A percentile compares a stretch with the other conserved stretches of the same genome.
These are phyloP conservation scores for Fomitopsis serialis DNA, from an alignment of 768 basidiomycete species.

Conservation along the genomic window DNA sequence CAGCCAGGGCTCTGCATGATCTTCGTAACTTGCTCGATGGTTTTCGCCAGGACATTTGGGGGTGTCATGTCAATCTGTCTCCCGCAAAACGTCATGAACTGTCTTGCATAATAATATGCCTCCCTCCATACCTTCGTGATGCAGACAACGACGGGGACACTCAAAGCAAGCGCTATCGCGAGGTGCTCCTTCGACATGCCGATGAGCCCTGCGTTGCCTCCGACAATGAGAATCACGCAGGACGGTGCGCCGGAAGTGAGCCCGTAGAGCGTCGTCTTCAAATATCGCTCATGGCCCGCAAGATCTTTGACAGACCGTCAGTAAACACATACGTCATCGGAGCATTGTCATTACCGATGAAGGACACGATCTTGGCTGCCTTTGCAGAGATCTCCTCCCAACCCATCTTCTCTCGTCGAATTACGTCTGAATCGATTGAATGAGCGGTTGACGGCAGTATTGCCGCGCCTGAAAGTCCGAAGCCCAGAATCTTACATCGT, in stretches of 20 bases:
- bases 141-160: constrained; percentile 89
- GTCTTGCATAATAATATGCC: neutral
- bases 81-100: neutral
- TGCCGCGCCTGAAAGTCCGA: constrained; percentile 68
- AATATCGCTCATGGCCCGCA: constrained; percentile 91
- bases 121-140: constrained; percentile 75
- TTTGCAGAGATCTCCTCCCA: constrained; percentile 94
- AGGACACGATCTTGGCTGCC: constrained; percentile 90
- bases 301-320: constrained; percentile 49
- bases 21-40: constrained; percentile 87
- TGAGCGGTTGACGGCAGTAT: constrained; percentile 66
- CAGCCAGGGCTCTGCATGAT: constrained; percentile 92
- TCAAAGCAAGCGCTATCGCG: constrained; percentile 89
- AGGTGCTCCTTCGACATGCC: constrained; percentile 96
- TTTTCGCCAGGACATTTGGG: constrained; percentile 84
- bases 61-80: constrained; percentile 96
- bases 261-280: constrained; percentile 92
- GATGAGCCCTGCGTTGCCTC: constrained; percentile 88
- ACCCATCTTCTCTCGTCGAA: constrained; percentile 80
- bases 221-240: constrained; percentile 90
- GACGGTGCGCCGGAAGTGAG: constrained; percentile 92
- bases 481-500: constrained; percentile 72
- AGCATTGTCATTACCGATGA: constrained; percentile 56
- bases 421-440: constrained; percentile 53
- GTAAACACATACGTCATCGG: neutral